Percentiles rank a stretch among this genome's conserved stretches.
These are phyloP conservation scores for Geranium rotundifolium DNA, from an alignment of 345 rosid genomes.

Conservation along the genomic window DNA sequence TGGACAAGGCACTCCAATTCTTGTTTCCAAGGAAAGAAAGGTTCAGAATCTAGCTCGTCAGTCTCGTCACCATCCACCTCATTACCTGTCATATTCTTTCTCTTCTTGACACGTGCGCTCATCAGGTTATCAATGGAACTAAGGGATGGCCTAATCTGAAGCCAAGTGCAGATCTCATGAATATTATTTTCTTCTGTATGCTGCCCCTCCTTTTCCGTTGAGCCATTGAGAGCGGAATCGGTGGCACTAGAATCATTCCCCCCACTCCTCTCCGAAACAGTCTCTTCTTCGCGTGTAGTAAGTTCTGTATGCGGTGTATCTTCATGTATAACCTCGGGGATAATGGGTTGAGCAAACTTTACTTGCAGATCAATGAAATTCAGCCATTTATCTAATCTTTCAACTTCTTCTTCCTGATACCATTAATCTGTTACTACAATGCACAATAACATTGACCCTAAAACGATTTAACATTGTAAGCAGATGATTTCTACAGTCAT, in stretches of 20 bases:
- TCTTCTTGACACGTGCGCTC: slow-evolving; percentile 52
- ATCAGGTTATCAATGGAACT: slow-evolving; percentile 51
- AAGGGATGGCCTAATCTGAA: slow-evolving; percentile 52
- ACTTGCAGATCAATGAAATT: slow-evolving; percentile 47
- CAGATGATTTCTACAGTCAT: no score
- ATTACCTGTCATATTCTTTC: slow-evolving; percentile 22
- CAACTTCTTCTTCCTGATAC: slow-evolving; percentile 80
- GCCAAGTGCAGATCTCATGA: slow-evolving; percentile 38
- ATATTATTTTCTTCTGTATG: slow-evolving; percentile 28
- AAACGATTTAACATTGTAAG: no score
- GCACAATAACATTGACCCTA: not conserved
- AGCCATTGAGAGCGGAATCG: not conserved
- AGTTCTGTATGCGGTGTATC: slow-evolving; percentile 16
- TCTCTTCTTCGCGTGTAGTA: slow-evolving; percentile 10
- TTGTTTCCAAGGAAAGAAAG: slow-evolving; percentile 54
- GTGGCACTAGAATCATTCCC: slow-evolving; percentile 2
- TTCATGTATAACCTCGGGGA: slow-evolving; percentile 17
- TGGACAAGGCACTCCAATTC: slow-evolving; percentile 83
- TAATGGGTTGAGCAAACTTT: slow-evolving; percentile 14
- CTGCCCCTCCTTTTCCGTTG: slow-evolving; percentile 19
- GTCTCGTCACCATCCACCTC: slow-evolving; percentile 19
- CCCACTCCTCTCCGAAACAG: slow-evolving; percentile 17
- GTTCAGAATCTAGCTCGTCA: slow-evolving; percentile 22
- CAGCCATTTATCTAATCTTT: slow-evolving; percentile 66
- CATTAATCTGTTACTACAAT: not conserved